Base-by-base conservation (phyloP, 305 asterid species). In the Striga hermonthica region DNA sequence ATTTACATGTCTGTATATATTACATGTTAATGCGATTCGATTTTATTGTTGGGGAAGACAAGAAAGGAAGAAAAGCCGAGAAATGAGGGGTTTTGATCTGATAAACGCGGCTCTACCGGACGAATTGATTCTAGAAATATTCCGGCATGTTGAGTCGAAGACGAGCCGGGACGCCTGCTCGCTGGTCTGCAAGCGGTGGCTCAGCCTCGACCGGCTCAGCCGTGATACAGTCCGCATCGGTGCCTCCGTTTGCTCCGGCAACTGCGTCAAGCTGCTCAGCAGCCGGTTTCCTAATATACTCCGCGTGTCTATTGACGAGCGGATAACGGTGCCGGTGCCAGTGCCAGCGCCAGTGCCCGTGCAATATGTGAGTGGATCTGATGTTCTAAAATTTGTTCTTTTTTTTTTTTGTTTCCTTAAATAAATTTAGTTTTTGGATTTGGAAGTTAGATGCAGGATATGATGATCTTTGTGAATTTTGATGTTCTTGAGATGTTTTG, bases 111-210 rank as follows among this genome's bases (percentile, higher is more conserved):
- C 67, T 52, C 65, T 91, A 10, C 95, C 95, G 53, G 95, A 91
- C 70, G 98, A 91, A 78, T 66, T 91, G 77, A 76, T 91, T 16
- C 65, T 82, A 34, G 89, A 86, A 63, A 80, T 91, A 57, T 80
- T 89, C 73, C 74, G 77, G 67, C 70, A 22, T 15, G 36, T 91
- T 57, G 95, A 79, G 38, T 67, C 85, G n/a, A 91, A 86, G 78
- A 13, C 77, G 6, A 71, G 67, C 80, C 85, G 95, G 31, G 98
- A 91, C 62, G 78, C 95, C 9, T 81, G 84, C 50, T 80, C 95
- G 3, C 78, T 89, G 48, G 96, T 89, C 31, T 91, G 96, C 86
- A 81, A 85, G 84, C 75, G 95, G 72, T 91, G 96, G 98, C 95
- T 87, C 7, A 55, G 65, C 79, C 95, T 89, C 40, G 95, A 89